Evolutionary conservation across 2,329 filamentous ascomycete genomes (phyloP), one percentile per base, ranked within the genome.

Genomic region (Pseudogymnoascus sp.): DNA sequence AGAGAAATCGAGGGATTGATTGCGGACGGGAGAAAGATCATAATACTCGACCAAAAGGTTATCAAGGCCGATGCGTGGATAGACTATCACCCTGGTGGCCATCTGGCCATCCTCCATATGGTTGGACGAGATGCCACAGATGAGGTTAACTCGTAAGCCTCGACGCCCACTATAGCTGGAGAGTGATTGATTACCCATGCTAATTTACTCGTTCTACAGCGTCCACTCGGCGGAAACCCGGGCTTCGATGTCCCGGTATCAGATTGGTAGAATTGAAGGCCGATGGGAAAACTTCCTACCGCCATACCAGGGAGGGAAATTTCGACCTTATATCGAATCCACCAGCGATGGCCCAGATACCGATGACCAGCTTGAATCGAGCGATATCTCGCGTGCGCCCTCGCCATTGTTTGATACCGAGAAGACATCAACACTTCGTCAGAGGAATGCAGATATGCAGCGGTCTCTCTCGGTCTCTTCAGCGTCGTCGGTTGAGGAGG

Each of bases 91-190:
- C 94, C 94, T 10, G 94, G 94, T 62, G 94, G 94, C 68, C 87
- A 93, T 69, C 94, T 92, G 76, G 84, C 93, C 61, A 95, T 99
- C 66, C 79, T 85, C 72, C 94, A 99, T 72, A 94, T 97, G 91
- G 84, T 97, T 64, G 92, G 92, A 65, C 85, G 88, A 75, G 92
- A 96, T 83, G 93, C 91, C 59, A 97, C 93, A 9, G 92, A 97
- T 74, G 94, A 97, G 76, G 87, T 97, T 65, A 90, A 88, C 74
- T 90, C 87, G 90, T 97, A 82, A 59, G 87, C 79, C 52, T 59
- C 64, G 37, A 45, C 52, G 18, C 39, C 35, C 55, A 61, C 33
- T 63, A 59, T 13, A 31, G 9, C 27, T 25, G 4, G 27, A 62
- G 27, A 59, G 10, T 61, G 25, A 65, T 69, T 27, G 69, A 55